phyloP scores from a whole-genome alignment of 2,329 filamentous ascomycete genomes.

The Trichoderma semiorbis region DNA sequence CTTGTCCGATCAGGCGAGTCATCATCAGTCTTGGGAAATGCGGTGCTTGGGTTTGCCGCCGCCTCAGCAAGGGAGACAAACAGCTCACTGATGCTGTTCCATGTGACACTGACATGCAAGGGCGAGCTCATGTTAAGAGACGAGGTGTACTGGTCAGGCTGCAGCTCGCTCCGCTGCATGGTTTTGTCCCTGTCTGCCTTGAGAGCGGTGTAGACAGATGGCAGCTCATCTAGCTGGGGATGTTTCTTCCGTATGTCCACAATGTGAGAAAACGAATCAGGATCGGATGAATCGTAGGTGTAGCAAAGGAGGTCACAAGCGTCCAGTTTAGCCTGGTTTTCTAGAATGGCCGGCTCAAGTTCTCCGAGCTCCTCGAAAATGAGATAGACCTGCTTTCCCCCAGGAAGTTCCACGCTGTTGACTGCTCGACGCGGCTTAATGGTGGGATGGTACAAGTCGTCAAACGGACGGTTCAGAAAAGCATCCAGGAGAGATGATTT shows the following conservation, averaged over 20 bases:
- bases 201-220: conserved; percentile 85
- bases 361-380: conserved; percentile 95
- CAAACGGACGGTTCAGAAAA: conserved; percentile 86
- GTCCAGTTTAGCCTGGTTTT: conserved; percentile 86
- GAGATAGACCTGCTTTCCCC: conserved; percentile 94
- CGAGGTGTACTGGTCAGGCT: conserved; percentile 89
- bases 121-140: conserved; percentile 84
- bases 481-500: conserved; percentile 90
- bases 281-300: conserved; percentile 93
- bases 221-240: conserved; percentile 81
- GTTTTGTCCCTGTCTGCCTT: conserved; percentile 97
- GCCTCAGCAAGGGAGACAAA: conserved; percentile 91
- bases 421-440: conserved; percentile 93
- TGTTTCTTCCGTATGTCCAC: conserved; percentile 75
- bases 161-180: conserved; percentile 85
- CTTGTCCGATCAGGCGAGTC: conserved; percentile 79
- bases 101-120: conserved; percentile 90
- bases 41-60: conserved; percentile 82
- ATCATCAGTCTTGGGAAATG: conserved; percentile 86
- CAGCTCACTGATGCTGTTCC: conserved; percentile 89
- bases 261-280: conserved; percentile 92
- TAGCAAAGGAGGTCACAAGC: conserved; percentile 94
- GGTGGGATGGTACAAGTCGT: conserved; percentile 79
- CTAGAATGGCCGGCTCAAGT: conserved; percentile 88
- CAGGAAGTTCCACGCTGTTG: conserved; percentile 92